Evolutionary conservation across 768 basidiomycete genomes (phyloP), one percentile per base, ranked within the genome.

Genomic region (Calocera cornea): DNA sequence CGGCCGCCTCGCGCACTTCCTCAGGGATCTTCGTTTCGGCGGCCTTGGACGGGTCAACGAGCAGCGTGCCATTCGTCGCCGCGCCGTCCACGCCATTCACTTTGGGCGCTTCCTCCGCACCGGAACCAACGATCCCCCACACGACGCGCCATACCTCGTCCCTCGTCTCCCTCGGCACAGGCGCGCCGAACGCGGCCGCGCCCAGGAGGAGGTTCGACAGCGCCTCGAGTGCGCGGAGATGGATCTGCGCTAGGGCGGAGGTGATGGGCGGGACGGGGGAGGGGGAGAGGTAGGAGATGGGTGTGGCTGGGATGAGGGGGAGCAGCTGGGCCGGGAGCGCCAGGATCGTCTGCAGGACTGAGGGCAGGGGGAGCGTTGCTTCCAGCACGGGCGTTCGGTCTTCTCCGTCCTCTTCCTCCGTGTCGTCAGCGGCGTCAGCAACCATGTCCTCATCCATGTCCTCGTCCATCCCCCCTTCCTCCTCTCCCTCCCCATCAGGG

Each of bases 161-260:
- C 86, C 91, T 93, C 7, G 93, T 76, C 1, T 76, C 76, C 19
- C 73, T 74, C 1, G 81, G 77, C 2, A 80, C 76, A 19, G 72
- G 70, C 5, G 70, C 67, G 2, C 74, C 65, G 38, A 73, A 74
- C 0, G 83, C 79, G 1, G 86, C 82, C 14, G 89, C 80, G 1
- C 92, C 87, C 38, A 95, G 79, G 72, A 95, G 88, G 41, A 94
- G 80, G 73, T 97, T 97, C 73, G 90, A 93, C 60, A 97, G 80
- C 73, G 93, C 93, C 74, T 95, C 92, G 31, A 95, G 80, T 11
- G 92, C 90, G 70, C 87, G 82, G 67, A 92, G 80, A 73, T 97
- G 94, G 64, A 95, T 85, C 7, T 88, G 85, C 69, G 89, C 84
- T 50, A 97, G 83, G 11, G 81, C 88, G 29, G 92, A 90, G 0